Conservation (phyloP, 1,284 basidiomycete species). For the Ganoderma resinaceum region DNA sequence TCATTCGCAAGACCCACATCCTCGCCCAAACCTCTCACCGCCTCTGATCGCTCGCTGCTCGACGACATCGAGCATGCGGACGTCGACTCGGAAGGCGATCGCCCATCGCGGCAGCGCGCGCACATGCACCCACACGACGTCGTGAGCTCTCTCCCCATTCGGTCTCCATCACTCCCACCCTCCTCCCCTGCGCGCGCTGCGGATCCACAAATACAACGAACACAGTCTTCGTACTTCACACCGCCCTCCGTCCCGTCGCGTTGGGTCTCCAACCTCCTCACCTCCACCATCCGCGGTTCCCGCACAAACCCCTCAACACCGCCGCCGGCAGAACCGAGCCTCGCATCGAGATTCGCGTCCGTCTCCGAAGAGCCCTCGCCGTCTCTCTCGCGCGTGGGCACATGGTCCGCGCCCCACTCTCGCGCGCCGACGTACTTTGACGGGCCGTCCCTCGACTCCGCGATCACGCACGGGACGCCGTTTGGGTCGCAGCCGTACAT, state of each 20-base stretch:
- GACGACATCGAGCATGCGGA: constrained; percentile 10
- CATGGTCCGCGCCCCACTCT: constrained; percentile 25
- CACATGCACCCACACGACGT: constrained; percentile 17
- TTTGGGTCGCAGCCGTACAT: constrained; percentile 65
- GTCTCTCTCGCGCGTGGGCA: constrained; percentile 23
- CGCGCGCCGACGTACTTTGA: constrained; percentile 24
- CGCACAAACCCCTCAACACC: constrained; percentile 16
- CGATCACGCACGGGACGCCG: constrained; percentile 57
- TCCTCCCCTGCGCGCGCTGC: constrained; percentile 37
- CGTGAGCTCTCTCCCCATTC: constrained; percentile 33
- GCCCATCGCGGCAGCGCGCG: constrained; percentile 12
- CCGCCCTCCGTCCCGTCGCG: constrained; percentile 44
- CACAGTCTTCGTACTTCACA: constrained; percentile 45
- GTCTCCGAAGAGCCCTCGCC: constrained; percentile 46
- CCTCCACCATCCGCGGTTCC: constrained; percentile 44
- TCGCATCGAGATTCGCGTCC: constrained; percentile 35
- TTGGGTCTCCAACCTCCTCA: constrained; percentile 49
- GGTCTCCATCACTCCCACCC: constrained; percentile 43
- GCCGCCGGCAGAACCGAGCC: constrained; percentile 35
- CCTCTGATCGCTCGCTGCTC: background rate
- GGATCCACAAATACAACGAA: constrained; percentile 40
- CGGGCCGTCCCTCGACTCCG: background rate
- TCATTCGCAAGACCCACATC: background rate
- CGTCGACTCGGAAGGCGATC: constrained; percentile 11
- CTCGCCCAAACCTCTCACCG: background rate